Base-by-base conservation (phyloP, 2,329 filamentous ascomycete species). In the Drechslerella dactyloides region DNA sequence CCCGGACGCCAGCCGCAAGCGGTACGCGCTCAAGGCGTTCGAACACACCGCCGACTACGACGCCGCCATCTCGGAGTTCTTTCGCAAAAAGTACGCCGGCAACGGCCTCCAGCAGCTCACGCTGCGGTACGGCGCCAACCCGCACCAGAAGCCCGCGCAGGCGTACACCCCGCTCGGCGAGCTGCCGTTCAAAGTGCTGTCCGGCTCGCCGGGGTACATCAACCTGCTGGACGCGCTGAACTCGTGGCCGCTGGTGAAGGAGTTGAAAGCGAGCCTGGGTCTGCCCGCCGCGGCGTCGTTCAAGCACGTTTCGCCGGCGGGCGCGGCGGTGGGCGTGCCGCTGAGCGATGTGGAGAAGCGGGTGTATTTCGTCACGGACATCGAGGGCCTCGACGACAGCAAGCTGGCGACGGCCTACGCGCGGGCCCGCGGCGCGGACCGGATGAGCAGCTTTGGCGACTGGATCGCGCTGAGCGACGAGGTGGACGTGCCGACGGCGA, bases 1-100 rank as follows among this genome's bases (percentile, higher is more conserved):
- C 77, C 88, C 89, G 61, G 90, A 96, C 79, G 84, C 86, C 72
- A 96, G 88, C 83, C 89, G 93, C 76, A 92, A 96, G 80, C 83
- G 87, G 66, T 97, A 96, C 79, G 93, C 94, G 24, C 86, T 97
- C 78, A 99, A 99, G 85, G 94, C 94, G 15, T 99, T 99, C 79
- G 91, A 96, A 82, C 94, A 97, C 82, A 99, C 94, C 42, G 92
- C 94, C 75, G 92, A 96, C 80, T 99, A 99, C 81, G 94, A 99
- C 80, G 86, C 87, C 48, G 91, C 94, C 76, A 99, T 99, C 79
- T 89, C 93, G 37, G 90, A 90, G 78, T 99, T 96, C 84, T 99
- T 99, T 87, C 90, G 94, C 79, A 93, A 96, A 85, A 89, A 96
- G 82, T 99, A 97, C 79, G 92, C 94, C 66, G 87, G 88, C 74